Evolutionary conservation across 331 rosid genomes (phyloP).

Genomic region (Acacia concinna): DNA sequence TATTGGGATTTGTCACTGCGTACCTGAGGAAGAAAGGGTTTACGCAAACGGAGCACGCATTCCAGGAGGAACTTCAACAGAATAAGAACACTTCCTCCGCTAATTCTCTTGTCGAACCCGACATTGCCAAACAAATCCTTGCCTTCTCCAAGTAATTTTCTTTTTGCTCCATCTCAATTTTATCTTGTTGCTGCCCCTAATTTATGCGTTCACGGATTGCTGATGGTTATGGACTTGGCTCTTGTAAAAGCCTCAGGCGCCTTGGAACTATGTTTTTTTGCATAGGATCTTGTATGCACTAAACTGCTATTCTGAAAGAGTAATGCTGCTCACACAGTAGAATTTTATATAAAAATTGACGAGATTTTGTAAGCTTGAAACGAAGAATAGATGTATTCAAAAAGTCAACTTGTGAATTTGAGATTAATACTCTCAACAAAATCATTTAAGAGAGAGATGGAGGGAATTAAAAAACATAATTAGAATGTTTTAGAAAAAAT

Average conservation of each 20-base stretch:
- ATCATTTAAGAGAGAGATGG: too few species aligned
- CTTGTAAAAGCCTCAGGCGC: not conserved
- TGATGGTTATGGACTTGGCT: not conserved
- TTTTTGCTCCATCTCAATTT: not conserved
- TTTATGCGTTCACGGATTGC: not conserved
- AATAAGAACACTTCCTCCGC: constrained; percentile 42
- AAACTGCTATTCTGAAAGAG: not conserved
- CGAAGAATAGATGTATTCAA: too few species aligned
- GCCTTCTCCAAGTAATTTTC: constrained; percentile 54
- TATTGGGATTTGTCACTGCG: constrained; percentile 52
- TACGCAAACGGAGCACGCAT: constrained; percentile 56
- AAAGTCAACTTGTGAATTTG: too few species aligned
- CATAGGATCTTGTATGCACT: not conserved
- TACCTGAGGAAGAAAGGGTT: constrained; percentile 73
- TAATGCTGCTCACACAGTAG: not conserved
- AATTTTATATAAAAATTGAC: not conserved
- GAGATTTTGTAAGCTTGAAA: too few species aligned
- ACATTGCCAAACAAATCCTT: constrained; percentile 53
- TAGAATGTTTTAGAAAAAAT: too few species aligned
- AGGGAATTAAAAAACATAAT: too few species aligned
- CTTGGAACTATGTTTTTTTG: not conserved
- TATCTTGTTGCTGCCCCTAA: not conserved
- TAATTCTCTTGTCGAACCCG: constrained; percentile 44
- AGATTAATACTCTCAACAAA: too few species aligned
- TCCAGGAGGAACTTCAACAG: constrained; percentile 53